Evolutionary conservation across 345 rosid genomes (phyloP), one percentile per base, ranked within the genome.

Genomic region (Odontarrhena argentea): DNA sequence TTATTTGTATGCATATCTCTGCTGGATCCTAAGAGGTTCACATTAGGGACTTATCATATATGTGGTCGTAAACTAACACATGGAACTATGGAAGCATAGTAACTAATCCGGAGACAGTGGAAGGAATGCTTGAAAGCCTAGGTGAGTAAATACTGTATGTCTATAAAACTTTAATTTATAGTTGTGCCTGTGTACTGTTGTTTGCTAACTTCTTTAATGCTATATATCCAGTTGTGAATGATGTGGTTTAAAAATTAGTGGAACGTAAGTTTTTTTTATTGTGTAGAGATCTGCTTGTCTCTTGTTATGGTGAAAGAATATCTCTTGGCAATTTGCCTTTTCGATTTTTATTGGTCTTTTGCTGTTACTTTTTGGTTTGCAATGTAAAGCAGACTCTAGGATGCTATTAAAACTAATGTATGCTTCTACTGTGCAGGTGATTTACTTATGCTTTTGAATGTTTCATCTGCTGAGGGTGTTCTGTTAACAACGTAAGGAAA

Each of bases 41-140:
- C 84, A n/a, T 7, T 82, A 74, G 86, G 95, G 18, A 61, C 81
- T 7, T 89, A 84, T 76, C 87, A 86, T 67, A 58, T 77, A 44
- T 87, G 80, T 72, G 79, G 73, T 59, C 88, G 84, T 64, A 96
- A 89, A 71, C 48, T 83, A 52, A 60, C 81, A 60, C 95, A 84
- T 51, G 96, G 83, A 58, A 60, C 86, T n/a, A n/a, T n/a, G n/a
- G n/a, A n/a, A n/a, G n/a, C 52, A 45, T 87, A 36, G 63, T 80
- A 56, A 81, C 84, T 66, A 84, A 75, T 72, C 89, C 89, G 3
- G 87, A 83, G 82, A 87, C 89, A 32, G 84, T 92, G 68, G 89
- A 83, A 37, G 95, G 92, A 76, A 92, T 92, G 96, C 79, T 92
- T 73, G 86, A 78, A 78, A 89, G 92, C 78, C 73, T 92, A 78